Evolutionary conservation across 2,329 filamentous ascomycete species (phyloP).

Genomic region (Clonostachys sp.): DNA sequence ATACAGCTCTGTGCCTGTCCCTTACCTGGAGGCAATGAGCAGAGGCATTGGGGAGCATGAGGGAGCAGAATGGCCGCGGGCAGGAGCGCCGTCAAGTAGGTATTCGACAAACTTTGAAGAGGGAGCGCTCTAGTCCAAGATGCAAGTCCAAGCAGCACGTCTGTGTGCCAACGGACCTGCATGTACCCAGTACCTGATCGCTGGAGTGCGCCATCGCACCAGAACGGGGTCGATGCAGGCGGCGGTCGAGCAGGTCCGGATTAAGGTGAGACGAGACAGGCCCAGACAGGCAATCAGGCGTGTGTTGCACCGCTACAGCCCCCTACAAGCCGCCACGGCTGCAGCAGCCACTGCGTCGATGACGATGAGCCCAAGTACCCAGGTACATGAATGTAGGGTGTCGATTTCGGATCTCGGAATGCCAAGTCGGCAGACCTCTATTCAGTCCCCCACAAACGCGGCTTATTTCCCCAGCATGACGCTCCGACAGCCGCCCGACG

Average conservation of each 20-base stretch:
- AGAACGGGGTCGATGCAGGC: neutral
- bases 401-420: slow-evolving; percentile 5
- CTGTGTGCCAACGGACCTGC: no score
- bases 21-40: no score
- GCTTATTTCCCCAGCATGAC: neutral
- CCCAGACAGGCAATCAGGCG: neutral
- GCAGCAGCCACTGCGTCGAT: neutral
- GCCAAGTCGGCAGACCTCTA: slow-evolving; percentile 3
- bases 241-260: neutral
- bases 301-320: neutral
- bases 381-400: neutral
- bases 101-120: no score
- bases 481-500: slow-evolving; percentile 6
- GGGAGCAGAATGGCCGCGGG: no score
- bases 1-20: no score
- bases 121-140: no score
- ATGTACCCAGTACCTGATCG: no score
- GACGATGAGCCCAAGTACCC: neutral
- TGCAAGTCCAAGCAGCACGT: no score
- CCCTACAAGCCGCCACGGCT: neutral
- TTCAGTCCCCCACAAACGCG: neutral
- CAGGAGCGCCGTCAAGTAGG: no score
- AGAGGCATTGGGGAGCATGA: no score
- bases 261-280: neutral
- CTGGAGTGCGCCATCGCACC: no score